Percentiles rank a stretch among this genome's conserved stretches.
phyloP scores from a whole-genome alignment of 2,329 filamentous ascomycete species.

The Colletotrichum sp. region DNA sequence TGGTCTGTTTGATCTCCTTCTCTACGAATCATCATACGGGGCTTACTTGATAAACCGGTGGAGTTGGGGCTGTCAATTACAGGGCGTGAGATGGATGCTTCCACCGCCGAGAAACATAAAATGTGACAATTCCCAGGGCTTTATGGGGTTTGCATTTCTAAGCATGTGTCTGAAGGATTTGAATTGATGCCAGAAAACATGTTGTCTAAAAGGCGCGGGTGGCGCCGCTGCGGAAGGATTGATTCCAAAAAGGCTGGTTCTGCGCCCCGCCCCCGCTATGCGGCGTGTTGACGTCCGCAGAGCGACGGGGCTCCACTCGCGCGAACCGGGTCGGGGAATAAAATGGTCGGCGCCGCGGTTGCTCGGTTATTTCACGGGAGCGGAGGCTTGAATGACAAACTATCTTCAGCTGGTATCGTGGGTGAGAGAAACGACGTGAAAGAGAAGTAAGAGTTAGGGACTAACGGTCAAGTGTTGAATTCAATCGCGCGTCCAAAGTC shows the following conservation, averaged over 20 bases:
- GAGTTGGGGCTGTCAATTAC: background rate
- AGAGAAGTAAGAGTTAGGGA: no score
- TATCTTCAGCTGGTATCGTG: background rate
- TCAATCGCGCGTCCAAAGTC: accelerated
- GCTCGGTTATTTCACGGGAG: background rate
- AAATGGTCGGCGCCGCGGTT: background rate
- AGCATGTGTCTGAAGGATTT: background rate
- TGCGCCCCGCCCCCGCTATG: background rate
- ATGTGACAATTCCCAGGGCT: background rate
- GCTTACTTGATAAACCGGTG: background rate
- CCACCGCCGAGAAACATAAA: background rate
- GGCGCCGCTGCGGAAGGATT: background rate
- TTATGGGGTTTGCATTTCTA: background rate
- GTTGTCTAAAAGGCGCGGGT: background rate
- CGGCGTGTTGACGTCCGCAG: background rate
- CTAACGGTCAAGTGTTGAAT: no score
- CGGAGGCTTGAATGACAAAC: background rate
- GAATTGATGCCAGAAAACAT: background rate
- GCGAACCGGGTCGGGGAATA: background rate
- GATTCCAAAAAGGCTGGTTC: background rate
- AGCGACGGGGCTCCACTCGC: background rate
- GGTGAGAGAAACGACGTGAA: accelerated
- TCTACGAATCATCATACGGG: background rate
- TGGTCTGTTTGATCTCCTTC: background rate
- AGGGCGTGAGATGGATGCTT: background rate